A percentile compares a stretch with the other conserved stretches of the same genome.
These are phyloP conservation scores for Cystofilobasidium macerans DNA, from an alignment of 768 basidiomycete species.

Conservation along the genomic window DNA sequence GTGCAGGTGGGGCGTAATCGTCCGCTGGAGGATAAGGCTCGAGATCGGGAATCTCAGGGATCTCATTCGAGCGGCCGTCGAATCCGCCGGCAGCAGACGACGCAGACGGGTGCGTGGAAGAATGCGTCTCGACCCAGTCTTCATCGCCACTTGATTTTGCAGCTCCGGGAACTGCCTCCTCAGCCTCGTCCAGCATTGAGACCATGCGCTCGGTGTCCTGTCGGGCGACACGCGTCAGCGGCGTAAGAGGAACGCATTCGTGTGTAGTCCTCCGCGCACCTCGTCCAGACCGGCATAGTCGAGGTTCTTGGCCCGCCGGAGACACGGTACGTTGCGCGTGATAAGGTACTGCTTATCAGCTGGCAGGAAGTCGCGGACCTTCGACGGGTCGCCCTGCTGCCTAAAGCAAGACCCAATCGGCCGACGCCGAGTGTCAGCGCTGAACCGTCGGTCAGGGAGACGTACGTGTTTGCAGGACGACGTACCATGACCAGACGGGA, in stretches of 20 bases:
- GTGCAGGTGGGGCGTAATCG: neutral
- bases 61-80: neutral
- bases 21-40: conserved; percentile 38
- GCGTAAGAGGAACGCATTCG: no score
- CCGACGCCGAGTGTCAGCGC: neutral
- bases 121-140: conserved; percentile 98
- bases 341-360: conserved; percentile 92
- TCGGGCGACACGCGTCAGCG: neutral
- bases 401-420: no score
- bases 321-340: conserved; percentile 90
- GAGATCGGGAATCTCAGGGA: conserved; percentile 67
- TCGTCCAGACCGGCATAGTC: conserved; percentile 93
- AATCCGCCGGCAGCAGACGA: neutral
- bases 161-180: conserved; percentile 40
- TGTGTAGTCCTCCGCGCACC: no score
- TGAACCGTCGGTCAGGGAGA: neutral
- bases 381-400: conserved; percentile 83
- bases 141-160: conserved; percentile 58
- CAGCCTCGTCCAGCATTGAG: conserved; percentile 51
- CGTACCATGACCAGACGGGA: conserved; percentile 92
- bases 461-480: neutral
- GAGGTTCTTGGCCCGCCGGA: conserved; percentile 80
- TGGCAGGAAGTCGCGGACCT: conserved; percentile 84
- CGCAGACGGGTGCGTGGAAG: conserved; percentile 33
- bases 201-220: conserved; percentile 80